A percentile compares a stretch with the other conserved stretches of the same genome.
Conservation (phyloP, 2,329 filamentous ascomycete species). For the Colletotrichum sp. region DNA sequence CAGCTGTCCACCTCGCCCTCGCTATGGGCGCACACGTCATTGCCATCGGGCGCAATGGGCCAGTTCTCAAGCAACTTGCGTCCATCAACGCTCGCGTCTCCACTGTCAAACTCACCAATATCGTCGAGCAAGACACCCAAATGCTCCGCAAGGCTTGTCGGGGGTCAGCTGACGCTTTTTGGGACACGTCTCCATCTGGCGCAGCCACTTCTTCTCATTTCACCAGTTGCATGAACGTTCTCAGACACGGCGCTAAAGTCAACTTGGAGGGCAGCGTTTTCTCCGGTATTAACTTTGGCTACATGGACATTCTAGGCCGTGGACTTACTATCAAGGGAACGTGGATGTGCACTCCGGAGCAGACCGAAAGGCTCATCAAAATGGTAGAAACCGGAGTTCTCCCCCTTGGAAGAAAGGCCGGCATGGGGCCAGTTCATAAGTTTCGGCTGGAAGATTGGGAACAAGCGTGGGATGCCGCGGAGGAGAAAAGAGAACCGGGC, state of each 20-base stretch:
- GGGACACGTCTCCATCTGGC: not conserved
- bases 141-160: constrained; percentile 18
- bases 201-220: not conserved
- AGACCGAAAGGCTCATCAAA: not conserved
- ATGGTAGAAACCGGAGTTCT: not conserved
- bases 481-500: not conserved
- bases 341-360: not conserved
- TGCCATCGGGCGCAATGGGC: constrained; percentile 50
- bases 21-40: constrained; percentile 59
- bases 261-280: not conserved
- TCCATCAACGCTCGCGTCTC: constrained; percentile 33
- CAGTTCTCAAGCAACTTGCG: constrained; percentile 33
- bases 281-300: not conserved
- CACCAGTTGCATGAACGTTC: not conserved
- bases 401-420: not conserved
- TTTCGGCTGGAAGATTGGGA: not conserved
- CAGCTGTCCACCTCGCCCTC: constrained; percentile 51
- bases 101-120: constrained; percentile 43
- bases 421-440: not conserved
- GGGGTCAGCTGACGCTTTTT: not conserved
- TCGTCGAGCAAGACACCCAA: constrained; percentile 37
- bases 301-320: not conserved
- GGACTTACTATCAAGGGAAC: not conserved
- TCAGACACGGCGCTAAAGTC: not conserved
- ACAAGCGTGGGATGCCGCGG: not conserved